Base-by-base conservation (phyloP, 1,139 yeast species). In the Arxiozyma heterogenica region DNA sequence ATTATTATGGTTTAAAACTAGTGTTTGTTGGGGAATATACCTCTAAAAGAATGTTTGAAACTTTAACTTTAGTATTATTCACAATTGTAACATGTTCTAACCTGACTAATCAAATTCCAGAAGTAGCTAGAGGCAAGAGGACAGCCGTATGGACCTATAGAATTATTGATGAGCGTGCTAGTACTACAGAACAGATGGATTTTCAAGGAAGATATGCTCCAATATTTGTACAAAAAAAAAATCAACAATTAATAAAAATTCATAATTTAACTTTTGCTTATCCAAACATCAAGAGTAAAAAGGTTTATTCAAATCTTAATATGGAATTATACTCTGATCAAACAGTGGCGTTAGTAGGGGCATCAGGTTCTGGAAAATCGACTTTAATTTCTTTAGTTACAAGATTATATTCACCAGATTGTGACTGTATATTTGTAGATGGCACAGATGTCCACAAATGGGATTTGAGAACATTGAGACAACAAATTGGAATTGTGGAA, bases 281-380 rank as follows among this genome's bases (percentile, higher is more conserved):
- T 60, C 75, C 80, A 1, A 57, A 64, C 0, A 55, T 64, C 6
- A 65, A 64, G 25, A 57, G 57, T 18, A 56, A 55, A 5, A 58
- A 53, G 1, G 71, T 77, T 1, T 70, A 83, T 44, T 67, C 69
- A 1, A 64, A 73, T 22, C 58, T 82, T 2, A 66, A 67, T 15
- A 73, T 86, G 49, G 53, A 57, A 0, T 65, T 88, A 1, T 54
- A 63, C 1, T 67, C 71, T 18, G 78, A 80, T 41, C 78, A 81
- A 57, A 74, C 79, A 0, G 73, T 84, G 44, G 91, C 86, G 0
- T 68, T 88, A 4, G 79, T 83, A 15, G 96, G 95, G 1, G 81
- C 77, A 54, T 84, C 94, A 8, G 96, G 96, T 0, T 78, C 84
- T 23, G 96, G 96, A 0, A 88, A 88, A 68, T 83, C 93, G 0